These are phyloP conservation scores for Dichotomopilus funicola DNA, from an alignment of 2,329 filamentous ascomycete genomes.

Conservation along the genomic window DNA sequence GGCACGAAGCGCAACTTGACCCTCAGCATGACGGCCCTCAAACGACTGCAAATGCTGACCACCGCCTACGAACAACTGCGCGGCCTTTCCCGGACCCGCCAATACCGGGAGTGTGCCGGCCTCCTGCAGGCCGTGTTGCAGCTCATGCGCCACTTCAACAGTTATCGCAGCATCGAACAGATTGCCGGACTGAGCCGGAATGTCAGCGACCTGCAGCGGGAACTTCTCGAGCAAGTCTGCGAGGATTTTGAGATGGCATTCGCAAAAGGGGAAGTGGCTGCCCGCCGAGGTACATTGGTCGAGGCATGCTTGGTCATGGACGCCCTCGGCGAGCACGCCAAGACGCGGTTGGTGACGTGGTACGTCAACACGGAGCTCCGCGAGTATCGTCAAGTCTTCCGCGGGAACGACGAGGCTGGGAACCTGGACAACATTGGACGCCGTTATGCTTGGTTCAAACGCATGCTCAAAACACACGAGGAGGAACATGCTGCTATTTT, in stretches of 20 bases:
- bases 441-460: conserved; percentile 91
- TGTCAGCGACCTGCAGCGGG: conserved; percentile 86
- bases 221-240: conserved; percentile 94
- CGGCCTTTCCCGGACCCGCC: conserved; percentile 72
- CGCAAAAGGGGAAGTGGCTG: conserved; percentile 73
- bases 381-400: conserved; percentile 92
- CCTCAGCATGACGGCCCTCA: conserved; percentile 94
- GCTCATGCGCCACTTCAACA: conserved; percentile 98
- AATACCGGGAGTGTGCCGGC: conserved; percentile 92
- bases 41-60: conserved; percentile 95
- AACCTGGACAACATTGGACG: conserved; percentile 94
- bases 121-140: conserved; percentile 91
- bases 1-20: conserved; percentile 95
- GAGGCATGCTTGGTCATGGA: conserved; percentile 95
- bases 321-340: conserved; percentile 81
- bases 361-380: conserved; percentile 96
- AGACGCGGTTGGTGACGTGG: conserved; percentile 80
- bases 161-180: conserved; percentile 95
- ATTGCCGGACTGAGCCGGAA: conserved; percentile 89
- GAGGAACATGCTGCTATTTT: conserved; percentile 88
- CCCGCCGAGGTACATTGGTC: conserved; percentile 62
- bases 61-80: conserved; percentile 97
- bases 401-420: conserved; percentile 92
- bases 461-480: conserved; percentile 93
- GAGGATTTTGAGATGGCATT: conserved; percentile 97